Evolutionary conservation across 768 basidiomycete species (phyloP).

Genomic region (Boletus vermiculosoides): DNA sequence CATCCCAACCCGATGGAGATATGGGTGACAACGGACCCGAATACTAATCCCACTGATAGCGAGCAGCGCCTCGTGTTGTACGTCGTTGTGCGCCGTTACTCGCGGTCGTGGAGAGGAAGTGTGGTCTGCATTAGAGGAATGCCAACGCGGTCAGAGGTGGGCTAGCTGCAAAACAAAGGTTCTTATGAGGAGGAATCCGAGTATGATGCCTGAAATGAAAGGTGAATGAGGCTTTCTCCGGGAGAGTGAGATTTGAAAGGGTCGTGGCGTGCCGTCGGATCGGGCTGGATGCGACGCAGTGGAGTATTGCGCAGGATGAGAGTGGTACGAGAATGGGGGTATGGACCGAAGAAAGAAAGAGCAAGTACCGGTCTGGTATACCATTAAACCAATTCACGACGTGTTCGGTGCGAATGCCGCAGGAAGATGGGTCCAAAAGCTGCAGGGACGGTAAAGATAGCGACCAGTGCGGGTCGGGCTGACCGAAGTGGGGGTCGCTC

Average conservation of each 20-base stretch:
- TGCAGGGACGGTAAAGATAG: background rate
- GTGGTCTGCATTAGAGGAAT: background rate
- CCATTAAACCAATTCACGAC: slow-evolving; percentile 9
- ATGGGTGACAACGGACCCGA: slow-evolving; percentile 15
- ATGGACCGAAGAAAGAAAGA: background rate
- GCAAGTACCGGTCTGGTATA: background rate
- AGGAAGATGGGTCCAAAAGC: background rate
- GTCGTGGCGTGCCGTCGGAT: slow-evolving; percentile 8
- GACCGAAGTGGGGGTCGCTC: background rate
- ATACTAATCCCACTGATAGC: slow-evolving; percentile 6
- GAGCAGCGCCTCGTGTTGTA: slow-evolving; percentile 7
- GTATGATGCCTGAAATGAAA: slow-evolving; percentile 6
- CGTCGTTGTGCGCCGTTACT: slow-evolving; percentile 2
- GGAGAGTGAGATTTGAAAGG: background rate
- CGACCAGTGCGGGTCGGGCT: slow-evolving; percentile 4
- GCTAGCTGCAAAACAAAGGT: background rate
- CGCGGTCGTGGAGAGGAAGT: background rate
- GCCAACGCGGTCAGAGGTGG: background rate
- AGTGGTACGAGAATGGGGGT: slow-evolving; percentile 17
- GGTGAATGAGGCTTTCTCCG: background rate
- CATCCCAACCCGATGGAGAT: background rate
- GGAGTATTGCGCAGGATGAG: slow-evolving; percentile 12
- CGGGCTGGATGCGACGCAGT: slow-evolving; percentile 3
- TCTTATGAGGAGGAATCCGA: background rate
- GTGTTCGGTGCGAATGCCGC: slow-evolving; percentile 7